Evolutionary conservation across 192 early-diverging fungal species (phyloP).

Genomic region (Bifiguratus adelaidae): DNA sequence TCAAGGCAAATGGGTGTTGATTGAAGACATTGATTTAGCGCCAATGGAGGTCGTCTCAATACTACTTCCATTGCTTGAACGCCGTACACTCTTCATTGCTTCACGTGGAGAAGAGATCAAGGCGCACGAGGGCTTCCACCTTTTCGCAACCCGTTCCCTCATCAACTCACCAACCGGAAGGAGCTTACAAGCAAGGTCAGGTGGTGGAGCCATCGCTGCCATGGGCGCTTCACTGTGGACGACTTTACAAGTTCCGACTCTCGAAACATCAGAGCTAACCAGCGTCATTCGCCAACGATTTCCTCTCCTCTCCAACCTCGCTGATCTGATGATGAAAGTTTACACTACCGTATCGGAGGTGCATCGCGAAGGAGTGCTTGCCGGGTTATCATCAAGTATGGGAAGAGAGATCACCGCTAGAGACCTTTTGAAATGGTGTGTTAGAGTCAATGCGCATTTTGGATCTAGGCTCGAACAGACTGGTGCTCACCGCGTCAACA

Average conservation of each 20-base stretch:
- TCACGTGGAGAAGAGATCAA: slow-evolving; percentile 77
- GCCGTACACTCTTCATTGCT: slow-evolving; percentile 79
- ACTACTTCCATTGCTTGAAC: slow-evolving; percentile 87
- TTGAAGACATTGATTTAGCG: slow-evolving; percentile 96
- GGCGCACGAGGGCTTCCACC: slow-evolving; percentile 77
- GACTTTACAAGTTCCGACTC: slow-evolving; percentile 50
- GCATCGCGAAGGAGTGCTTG: slow-evolving; percentile 27
- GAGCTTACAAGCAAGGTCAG: slow-evolving; percentile 16
- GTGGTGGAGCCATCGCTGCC: slow-evolving; percentile 29
- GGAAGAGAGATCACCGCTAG: slow-evolving; percentile 62
- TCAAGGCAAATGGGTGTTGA: slow-evolving; percentile 88
- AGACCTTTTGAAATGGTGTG: slow-evolving; percentile 90
- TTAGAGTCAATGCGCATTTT: slow-evolving; percentile 46
- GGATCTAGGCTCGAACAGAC: slow-evolving; percentile 19
- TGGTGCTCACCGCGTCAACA: background rate
- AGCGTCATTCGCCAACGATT: slow-evolving; percentile 48
- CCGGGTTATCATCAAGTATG: slow-evolving; percentile 24
- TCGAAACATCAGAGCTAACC: slow-evolving; percentile 52
- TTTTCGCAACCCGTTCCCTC: slow-evolving; percentile 80
- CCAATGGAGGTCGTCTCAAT: slow-evolving; percentile 89
- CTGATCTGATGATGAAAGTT: slow-evolving; percentile 40
- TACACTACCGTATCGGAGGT: slow-evolving; percentile 34
- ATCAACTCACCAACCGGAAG: slow-evolving; percentile 39
- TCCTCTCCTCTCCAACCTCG: slow-evolving; percentile 32
- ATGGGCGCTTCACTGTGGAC: slow-evolving; percentile 74